A percentile compares a stretch with the other conserved stretches of the same genome.
Conservation (phyloP, 176 grass and related monocot species). For the Avena sativa region DNA sequence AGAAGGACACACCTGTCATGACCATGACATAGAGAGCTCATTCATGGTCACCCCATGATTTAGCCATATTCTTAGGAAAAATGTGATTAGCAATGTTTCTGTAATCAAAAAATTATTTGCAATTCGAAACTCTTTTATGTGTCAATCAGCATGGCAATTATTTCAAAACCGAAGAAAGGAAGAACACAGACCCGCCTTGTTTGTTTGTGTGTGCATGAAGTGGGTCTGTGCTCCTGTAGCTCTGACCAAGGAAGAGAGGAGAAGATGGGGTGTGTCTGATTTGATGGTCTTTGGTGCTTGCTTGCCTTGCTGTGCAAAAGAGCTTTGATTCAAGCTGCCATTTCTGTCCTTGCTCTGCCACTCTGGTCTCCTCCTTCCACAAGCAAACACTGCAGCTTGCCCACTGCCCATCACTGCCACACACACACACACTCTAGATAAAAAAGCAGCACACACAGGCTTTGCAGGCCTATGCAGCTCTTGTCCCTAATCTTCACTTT, state of each 20-base stretch:
- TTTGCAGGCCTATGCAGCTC: constrained; percentile 38
- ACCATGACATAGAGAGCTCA: not conserved
- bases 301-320: constrained; percentile 67
- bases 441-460: constrained; percentile 31
- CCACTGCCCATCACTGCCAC: constrained; percentile 8
- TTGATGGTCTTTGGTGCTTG: constrained; percentile 54
- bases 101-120: not conserved
- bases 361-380: constrained; percentile 58
- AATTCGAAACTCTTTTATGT: not conserved
- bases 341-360: constrained; percentile 37
- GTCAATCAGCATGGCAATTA: not conserved
- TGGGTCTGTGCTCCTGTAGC: constrained; percentile 41
- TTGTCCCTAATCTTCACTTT: constrained; percentile 45
- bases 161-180: constrained; percentile 34
- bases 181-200: not conserved
- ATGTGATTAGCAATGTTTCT: not conserved
- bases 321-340: constrained; percentile 69
- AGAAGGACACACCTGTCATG: not conserved
- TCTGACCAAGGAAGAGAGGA: constrained; percentile 40
- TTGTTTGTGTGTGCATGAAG: not conserved
- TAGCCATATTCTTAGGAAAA: not conserved
- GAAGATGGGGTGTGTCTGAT: not conserved
- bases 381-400: constrained; percentile 62
- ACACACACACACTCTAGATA: constrained; percentile 20
- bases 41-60: constrained; percentile 30